These are phyloP conservation scores for Diaporthe capsici DNA, from an alignment of 2,329 filamentous ascomycete genomes.

Conservation along the genomic window DNA sequence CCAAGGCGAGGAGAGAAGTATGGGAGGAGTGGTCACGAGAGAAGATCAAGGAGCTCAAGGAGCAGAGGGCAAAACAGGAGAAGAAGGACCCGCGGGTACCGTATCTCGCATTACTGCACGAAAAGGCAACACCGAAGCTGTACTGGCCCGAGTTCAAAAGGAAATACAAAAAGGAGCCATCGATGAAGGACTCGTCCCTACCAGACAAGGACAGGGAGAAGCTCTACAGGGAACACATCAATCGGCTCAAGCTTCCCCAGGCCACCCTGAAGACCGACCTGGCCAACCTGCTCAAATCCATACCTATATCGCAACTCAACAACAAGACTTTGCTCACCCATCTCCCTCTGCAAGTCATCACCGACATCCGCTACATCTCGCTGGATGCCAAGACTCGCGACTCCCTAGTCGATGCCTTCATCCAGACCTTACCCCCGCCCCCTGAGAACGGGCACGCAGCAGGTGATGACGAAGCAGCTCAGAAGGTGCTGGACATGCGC, in stretches of 20 bases:
- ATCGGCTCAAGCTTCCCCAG: slow-evolving; percentile 75
- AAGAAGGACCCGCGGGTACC: slow-evolving; percentile 87
- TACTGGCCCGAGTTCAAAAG: slow-evolving; percentile 98
- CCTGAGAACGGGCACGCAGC: slow-evolving; percentile 58
- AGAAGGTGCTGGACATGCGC: slow-evolving; percentile 65
- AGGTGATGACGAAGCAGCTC: slow-evolving; percentile 66
- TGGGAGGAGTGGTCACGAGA: slow-evolving; percentile 89
- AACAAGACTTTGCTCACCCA: slow-evolving; percentile 67
- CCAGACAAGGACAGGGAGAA: slow-evolving; percentile 85
- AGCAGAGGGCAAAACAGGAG: slow-evolving; percentile 80
- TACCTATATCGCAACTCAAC: slow-evolving; percentile 72
- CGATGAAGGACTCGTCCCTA: slow-evolving; percentile 82
- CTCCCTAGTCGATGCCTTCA: slow-evolving; percentile 74
- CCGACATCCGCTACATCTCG: slow-evolving; percentile 79
- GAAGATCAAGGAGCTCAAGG: slow-evolving; percentile 79
- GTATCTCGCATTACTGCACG: slow-evolving; percentile 85
- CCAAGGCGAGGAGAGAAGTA: slow-evolving; percentile 83
- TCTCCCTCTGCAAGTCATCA: slow-evolving; percentile 73
- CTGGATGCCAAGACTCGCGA: slow-evolving; percentile 74
- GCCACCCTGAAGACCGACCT: slow-evolving; percentile 79
- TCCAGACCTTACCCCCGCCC: slow-evolving; percentile 73
- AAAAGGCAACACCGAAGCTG: slow-evolving; percentile 88
- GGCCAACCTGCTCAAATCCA: slow-evolving; percentile 72
- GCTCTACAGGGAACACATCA: slow-evolving; percentile 81
- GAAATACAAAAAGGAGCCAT: slow-evolving; percentile 85